Percentiles rank a stretch among this genome's conserved stretches.
Evolutionary conservation across 2,329 filamentous ascomycete genomes (phyloP).

Genomic region (Diaporthe velutina): DNA sequence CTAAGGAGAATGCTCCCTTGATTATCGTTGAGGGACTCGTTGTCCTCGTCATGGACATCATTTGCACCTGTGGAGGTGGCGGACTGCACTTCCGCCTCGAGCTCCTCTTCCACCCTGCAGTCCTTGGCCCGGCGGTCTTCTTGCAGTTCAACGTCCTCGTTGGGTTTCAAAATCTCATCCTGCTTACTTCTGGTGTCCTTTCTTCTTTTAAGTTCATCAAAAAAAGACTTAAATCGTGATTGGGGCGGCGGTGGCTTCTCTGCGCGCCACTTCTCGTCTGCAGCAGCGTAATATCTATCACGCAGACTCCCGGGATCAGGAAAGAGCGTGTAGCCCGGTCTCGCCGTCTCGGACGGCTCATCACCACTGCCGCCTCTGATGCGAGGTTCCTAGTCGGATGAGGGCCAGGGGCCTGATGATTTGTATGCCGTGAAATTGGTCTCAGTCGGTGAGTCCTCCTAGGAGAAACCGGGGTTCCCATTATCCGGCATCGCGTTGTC

Average conservation of each 20-base stretch:
- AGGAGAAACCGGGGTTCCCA: slow-evolving; percentile 43
- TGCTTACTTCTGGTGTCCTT: neutral
- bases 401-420: slow-evolving; percentile 11
- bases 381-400: slow-evolving; percentile 18
- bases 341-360: neutral
- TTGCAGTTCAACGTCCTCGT: neutral
- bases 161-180: neutral
- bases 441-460: slow-evolving; percentile 32
- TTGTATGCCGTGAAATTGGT: slow-evolving; percentile 10
- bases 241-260: neutral
- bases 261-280: neutral
- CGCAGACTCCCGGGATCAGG: neutral
- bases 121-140: neutral
- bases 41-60: neutral
- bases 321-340: neutral
- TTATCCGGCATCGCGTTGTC: slow-evolving; percentile 76
- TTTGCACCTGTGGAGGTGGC: neutral
- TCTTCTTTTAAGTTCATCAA: neutral
- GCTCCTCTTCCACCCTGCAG: neutral
- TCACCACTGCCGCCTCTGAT: neutral
- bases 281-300: neutral
- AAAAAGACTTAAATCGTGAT: neutral
- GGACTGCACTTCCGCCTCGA: neutral
- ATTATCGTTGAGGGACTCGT: neutral
- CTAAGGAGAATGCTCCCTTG: neutral